Evolutionary conservation across 306 rosid genomes (phyloP).

Genomic region (Dicorynia guianensis): DNA sequence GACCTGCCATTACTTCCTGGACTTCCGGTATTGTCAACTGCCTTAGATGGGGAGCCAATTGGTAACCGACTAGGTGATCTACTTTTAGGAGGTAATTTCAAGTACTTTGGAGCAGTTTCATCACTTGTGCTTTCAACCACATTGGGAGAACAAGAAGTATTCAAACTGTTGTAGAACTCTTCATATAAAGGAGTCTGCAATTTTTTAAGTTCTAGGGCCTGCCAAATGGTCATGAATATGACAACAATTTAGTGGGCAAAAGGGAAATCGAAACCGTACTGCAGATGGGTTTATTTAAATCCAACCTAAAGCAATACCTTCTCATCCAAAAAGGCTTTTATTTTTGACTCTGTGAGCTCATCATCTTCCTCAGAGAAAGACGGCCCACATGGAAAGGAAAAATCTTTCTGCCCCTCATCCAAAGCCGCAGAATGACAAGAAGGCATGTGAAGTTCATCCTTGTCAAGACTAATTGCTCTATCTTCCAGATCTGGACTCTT

Average conservation of each 20-base stretch:
- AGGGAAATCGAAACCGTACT: slow-evolving; percentile 20
- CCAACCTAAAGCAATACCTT: slow-evolving; percentile 65
- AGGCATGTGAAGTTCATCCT: slow-evolving; percentile 51
- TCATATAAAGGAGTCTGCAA: slow-evolving; percentile 92
- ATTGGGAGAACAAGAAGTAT: slow-evolving; percentile 71
- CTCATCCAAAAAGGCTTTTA: slow-evolving; percentile 88
- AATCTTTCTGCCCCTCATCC: slow-evolving; percentile 57
- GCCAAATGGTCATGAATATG: slow-evolving; percentile 38
- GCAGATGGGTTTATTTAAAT: slow-evolving; percentile 20
- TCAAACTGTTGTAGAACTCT: slow-evolving; percentile 91
- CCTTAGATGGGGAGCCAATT: slow-evolving; percentile 63
- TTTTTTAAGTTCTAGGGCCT: slow-evolving; percentile 97
- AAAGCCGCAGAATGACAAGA: slow-evolving; percentile 50
- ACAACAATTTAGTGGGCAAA: slow-evolving; percentile 32
- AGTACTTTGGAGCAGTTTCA: slow-evolving; percentile 68
- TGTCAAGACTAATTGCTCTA: slow-evolving; percentile 45
- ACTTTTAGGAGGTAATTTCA: slow-evolving; percentile 96
- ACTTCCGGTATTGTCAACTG: slow-evolving; percentile 70
- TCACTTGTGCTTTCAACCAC: slow-evolving; percentile 62
- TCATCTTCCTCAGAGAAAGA: slow-evolving; percentile 90
- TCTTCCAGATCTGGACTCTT: slow-evolving; percentile 60
- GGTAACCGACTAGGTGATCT: slow-evolving; percentile 84
- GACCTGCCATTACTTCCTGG: slow-evolving; percentile 83
- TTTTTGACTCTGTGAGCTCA: slow-evolving; percentile 93
- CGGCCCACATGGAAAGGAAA: slow-evolving; percentile 74